Percentiles rank a stretch among this genome's conserved stretches.
phyloP scores from a whole-genome alignment of 129 eudicot species.

The Apium graveolens region DNA sequence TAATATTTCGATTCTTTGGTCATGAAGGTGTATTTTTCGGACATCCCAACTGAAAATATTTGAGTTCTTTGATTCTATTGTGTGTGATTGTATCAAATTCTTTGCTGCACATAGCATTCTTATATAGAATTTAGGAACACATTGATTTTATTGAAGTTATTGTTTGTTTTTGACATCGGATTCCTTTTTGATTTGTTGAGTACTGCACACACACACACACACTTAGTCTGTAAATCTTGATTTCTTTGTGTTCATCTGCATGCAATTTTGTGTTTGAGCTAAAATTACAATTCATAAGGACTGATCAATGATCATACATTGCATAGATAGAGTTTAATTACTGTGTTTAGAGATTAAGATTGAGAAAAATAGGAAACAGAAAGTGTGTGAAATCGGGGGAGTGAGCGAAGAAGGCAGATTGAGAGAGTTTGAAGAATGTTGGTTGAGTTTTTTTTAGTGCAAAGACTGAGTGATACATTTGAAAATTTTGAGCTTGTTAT shows the following conservation, averaged over 20 bases:
- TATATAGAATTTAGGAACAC: conserved; percentile 45
- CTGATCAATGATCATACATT: conserved; percentile 16
- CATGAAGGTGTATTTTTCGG: no score
- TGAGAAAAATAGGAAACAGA: conserved; percentile 8
- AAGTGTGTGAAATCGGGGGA: conserved; percentile 17
- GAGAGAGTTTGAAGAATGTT: conserved; percentile 67
- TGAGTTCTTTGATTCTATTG: not conserved
- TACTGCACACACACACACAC: conserved; percentile 46
- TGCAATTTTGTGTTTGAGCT: not conserved
- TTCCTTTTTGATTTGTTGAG: conserved; percentile 33
- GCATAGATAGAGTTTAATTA: conserved; percentile 13
- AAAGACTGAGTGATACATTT: conserved; percentile 56
- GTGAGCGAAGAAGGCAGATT: conserved; percentile 16
- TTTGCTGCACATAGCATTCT: conserved; percentile 54
- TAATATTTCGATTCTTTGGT: conserved; percentile 44
- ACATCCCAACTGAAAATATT: no score
- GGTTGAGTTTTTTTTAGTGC: conserved; percentile 88
- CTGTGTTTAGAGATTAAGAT: conserved; percentile 2
- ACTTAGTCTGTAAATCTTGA: conserved; percentile 28
- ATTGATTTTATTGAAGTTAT: conserved; percentile 19
- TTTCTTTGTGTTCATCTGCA: conserved; percentile 14
- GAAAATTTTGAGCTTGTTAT: conserved; percentile 67
- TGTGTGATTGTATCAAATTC: conserved; percentile 32
- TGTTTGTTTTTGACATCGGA: conserved; percentile 56
- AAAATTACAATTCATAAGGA: conserved; percentile 9